Evolutionary conservation across 2,329 filamentous ascomycete species (phyloP), one percentile per base, ranked within the genome.

Genomic region (Ascocoryne sarcoides): DNA sequence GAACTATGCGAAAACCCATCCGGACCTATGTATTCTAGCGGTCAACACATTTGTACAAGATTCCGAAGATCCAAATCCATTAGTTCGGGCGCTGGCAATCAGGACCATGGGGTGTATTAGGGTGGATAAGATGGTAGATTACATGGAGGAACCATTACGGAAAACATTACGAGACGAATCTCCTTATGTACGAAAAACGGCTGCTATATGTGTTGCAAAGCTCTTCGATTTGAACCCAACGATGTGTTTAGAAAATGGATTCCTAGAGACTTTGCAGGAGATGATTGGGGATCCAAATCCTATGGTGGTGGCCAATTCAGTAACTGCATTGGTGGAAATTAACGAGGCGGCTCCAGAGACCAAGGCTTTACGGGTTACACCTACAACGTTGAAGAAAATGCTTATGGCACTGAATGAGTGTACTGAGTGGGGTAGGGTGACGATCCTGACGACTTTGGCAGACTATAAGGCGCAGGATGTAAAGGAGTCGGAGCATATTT

Each of bases 21-120:
- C 92, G 21, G 92, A 98, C 61, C 79, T 98, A 26, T 98, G 92
- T 63, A 98, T 98, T 66, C 79, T 98, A 54, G 92, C 92, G 52
- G 92, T 98, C 60, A 98, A 98, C 62, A 98, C 92, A 10, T 98
- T 98, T 59, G 92, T 96, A 4, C 92, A 98, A 73, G 92, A 98
- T 63, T 92, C 92, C 12, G 92, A 98, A 75, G 92, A 98, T 58
- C 92, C 92, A 32, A 98, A 98, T 59, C 92, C 92, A 10, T 75
- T 98, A 17, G 87, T 98, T 57, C 75, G 92, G 70, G 92, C 92
- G 37, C 74, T 98, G 37, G 92, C 92, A 40, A 94, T 98, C 62
- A 78, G 92, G 55, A 98, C 92, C 23, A 98, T 98, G 92, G 92
- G 92, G 30, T 96, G 92, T 60, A 96, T 98, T 56, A 74, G 92